Base-by-base conservation (phyloP, 1,139 yeast genomes). In the Taiozyma sp. region DNA sequence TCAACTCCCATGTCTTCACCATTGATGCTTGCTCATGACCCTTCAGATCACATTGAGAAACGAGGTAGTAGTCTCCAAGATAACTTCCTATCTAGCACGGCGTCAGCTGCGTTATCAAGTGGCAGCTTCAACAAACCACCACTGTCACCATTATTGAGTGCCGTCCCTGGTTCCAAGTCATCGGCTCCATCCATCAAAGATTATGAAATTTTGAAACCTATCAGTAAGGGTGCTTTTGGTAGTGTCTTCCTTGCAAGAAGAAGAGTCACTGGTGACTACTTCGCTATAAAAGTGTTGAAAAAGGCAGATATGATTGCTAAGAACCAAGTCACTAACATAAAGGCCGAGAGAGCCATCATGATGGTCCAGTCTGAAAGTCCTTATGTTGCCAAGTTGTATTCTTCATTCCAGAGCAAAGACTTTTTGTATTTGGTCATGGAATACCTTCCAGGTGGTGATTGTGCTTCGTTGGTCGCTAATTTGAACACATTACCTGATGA, bases 181-280 rank as follows among this genome's bases (percentile, higher is more conserved):
- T 62, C 79, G 1, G 72, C 76, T 4, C 93, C 96, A 0, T 84
- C 90, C 2, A 91, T 92, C 30, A 81, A 80, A 55, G 99, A 95
- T 67, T 95, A 91, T 66, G 97, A 90, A 60, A 83, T 93, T 38
- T 74, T 95, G 52, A 91, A 91, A 64, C 97, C 99, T 0, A 91
- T 95, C 49, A 88, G 97, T 65, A 89, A 90, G 65, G 99, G 99
- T 34, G 99, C 99, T 0, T 95, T 92, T 74, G 99, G 99, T 0
- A 87, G 96, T 42, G 99, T 95, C 1, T 93, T 84, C 65, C 73
- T 95, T 19, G 93, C 97, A 0, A 81, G 85, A 57, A 79, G 95
- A 60, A 85, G 83, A 60, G 69, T 87, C 14, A 93, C 98, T 0
- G 97, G 98, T 2, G 99, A 95, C 57, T 88, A 91, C 66, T 95